Conservation (phyloP, 805 yeast genomes). For the Pichia paraexigua region DNA sequence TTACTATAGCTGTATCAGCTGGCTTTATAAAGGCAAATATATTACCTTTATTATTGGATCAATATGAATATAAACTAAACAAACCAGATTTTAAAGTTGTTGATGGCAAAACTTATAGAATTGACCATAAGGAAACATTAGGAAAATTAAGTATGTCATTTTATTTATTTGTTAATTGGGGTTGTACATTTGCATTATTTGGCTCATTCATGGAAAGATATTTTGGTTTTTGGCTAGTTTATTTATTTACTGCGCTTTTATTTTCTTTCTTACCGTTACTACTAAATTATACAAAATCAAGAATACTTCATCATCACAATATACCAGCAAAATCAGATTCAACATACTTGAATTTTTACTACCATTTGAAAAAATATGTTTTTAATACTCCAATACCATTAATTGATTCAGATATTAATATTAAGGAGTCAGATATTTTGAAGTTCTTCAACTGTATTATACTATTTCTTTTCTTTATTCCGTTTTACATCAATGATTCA, state of each 20-base stretch:
- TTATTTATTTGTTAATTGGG: constrained; percentile 48
- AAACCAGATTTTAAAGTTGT: constrained; percentile 37
- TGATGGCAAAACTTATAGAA: constrained; percentile 48
- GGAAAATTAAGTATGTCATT: constrained; percentile 34
- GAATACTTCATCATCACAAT: constrained; percentile 23
- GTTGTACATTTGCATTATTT: constrained; percentile 42
- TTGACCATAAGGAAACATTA: constrained; percentile 38
- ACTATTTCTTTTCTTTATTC: constrained; percentile 36
- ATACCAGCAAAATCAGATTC: background rate
- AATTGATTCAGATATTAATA: background rate
- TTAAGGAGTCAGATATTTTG: constrained; percentile 34
- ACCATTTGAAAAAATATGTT: constrained; percentile 1
- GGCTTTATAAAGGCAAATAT: constrained; percentile 49
- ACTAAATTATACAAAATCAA: constrained; percentile 30
- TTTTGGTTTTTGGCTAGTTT: constrained; percentile 46
- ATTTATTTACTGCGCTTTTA: constrained; percentile 43
- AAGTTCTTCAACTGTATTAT: constrained; percentile 37
- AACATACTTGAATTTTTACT: constrained; percentile 15
- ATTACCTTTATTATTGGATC: constrained; percentile 47
- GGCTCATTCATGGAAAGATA: constrained; percentile 41
- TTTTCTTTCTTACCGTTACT: constrained; percentile 42
- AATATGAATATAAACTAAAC: constrained; percentile 49
- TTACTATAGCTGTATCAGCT: constrained; percentile 36
- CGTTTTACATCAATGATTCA: constrained; percentile 35
- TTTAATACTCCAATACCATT: background rate